Conservation (phyloP, 2,329 filamentous ascomycete genomes). For the Diplodia intermedia region DNA sequence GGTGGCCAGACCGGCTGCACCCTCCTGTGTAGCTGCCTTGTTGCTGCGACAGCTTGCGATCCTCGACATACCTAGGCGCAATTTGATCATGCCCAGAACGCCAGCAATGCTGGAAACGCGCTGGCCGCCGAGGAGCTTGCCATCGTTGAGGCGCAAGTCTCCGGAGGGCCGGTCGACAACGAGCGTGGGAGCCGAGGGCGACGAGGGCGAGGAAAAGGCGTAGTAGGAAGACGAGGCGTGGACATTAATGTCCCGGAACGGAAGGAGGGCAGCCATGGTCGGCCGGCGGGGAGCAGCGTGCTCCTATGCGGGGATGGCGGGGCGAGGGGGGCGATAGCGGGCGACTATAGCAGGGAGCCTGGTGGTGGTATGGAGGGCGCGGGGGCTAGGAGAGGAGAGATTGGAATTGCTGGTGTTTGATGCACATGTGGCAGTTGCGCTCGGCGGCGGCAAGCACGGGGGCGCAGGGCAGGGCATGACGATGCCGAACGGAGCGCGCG, state of each 20-base stretch:
- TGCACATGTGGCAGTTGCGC: conserved; percentile 27
- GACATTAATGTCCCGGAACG: conserved; percentile 96
- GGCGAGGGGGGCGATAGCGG: background rate
- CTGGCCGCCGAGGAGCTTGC: conserved; percentile 75
- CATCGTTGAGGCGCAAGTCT: conserved; percentile 84
- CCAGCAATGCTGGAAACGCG: conserved; percentile 93
- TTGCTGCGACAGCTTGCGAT: conserved; percentile 3
- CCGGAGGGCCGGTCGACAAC: conserved; percentile 92
- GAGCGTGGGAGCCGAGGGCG: conserved; percentile 84
- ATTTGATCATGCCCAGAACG: conserved; percentile 90
- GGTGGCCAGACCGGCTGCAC: background rate
- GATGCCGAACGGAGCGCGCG: conserved; percentile 14
- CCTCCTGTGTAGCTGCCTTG: background rate
- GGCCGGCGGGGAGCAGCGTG: background rate
- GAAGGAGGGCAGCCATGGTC: conserved; percentile 63
- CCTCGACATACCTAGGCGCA: conserved; percentile 75
- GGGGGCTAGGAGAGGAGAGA: conserved; percentile 16
- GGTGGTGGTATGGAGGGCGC: conserved; percentile 22
- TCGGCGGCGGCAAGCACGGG: conserved; percentile 17
- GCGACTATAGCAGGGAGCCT: conserved; percentile 8
- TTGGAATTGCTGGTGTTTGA: conserved; percentile 26
- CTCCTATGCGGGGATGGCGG: conserved; percentile 13
- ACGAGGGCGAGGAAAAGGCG: conserved; percentile 94
- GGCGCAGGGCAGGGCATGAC: conserved; percentile 22
- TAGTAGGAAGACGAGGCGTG: conserved; percentile 91